Conservation (phyloP, 2,329 filamentous ascomycete species). For the Pleurostoma richardsiae region DNA sequence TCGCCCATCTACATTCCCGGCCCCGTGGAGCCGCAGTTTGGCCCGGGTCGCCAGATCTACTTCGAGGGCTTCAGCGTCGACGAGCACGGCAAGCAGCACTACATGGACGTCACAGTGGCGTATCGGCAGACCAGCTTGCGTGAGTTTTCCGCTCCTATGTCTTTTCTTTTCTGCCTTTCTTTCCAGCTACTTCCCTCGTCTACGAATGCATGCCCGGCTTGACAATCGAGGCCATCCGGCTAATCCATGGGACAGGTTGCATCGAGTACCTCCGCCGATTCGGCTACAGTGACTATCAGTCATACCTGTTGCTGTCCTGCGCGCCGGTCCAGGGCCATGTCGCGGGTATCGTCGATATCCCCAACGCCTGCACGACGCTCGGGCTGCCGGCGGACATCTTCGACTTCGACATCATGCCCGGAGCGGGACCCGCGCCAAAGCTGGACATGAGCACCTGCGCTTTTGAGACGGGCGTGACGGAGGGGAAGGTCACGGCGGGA, state of each 20-base stretch:
- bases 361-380: constrained; percentile 85
- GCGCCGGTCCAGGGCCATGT: constrained; percentile 85
- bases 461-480: constrained; percentile 43
- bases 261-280: constrained; percentile 78
- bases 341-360: constrained; percentile 85
- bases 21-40: constrained; percentile 83
- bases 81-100: constrained; percentile 83
- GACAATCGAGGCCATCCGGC: not conserved
- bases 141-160: constrained; percentile 13
- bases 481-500: constrained; percentile 36
- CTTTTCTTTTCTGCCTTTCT: not conserved
- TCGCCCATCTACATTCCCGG: constrained; percentile 82
- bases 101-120: constrained; percentile 78
- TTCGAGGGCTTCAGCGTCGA: constrained; percentile 92
- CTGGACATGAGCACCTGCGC: constrained; percentile 69
- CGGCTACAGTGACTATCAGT: constrained; percentile 69
- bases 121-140: constrained; percentile 76
- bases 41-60: constrained; percentile 74
- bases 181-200: constrained; percentile 1
- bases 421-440: constrained; percentile 40
- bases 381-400: constrained; percentile 92
- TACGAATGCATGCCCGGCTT: too few species aligned
- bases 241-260: constrained; percentile 35
- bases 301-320: constrained; percentile 79
- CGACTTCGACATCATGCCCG: constrained; percentile 80